Base-by-base conservation (phyloP, 345 rosid genomes). In the Citrus trifoliata region DNA sequence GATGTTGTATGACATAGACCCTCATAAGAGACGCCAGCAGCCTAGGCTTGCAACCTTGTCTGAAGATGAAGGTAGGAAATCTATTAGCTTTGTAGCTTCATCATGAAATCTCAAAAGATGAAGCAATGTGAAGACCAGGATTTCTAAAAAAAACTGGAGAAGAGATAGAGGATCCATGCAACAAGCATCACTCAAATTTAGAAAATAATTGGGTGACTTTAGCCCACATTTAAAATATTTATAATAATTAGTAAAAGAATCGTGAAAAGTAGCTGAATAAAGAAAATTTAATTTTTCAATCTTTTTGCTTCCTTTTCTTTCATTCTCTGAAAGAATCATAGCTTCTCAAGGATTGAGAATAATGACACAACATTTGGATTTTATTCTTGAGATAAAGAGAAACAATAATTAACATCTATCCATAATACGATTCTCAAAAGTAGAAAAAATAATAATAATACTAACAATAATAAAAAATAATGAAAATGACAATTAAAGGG, bases 31-130 rank as follows among this genome's bases (percentile, higher is more conserved):
- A 94, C 90, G 56, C 97, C 98, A 7, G 99, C 98, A 78, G 95
- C 99, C 77, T 94, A 96, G 16, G 98, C 98, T 85, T 97, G 99
- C 85, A 97, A 85, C 87, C 98, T 94, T 67, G 98, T 97, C 98
- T 97, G 87, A 63, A 55, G 78, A 35, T 7, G 56, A 75, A 27
- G 10, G 48, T 14, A 65, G 24, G 24, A 51, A 19, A 51, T 51
- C 48, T 37, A 32, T 67, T 46, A 69, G 48, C 51, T 67, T n/a
- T 30, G 14, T 46, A 63, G 48, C 37, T 67, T n/a, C 42, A 25
- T 18, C 68, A 67, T 32, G 35, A 30, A 71, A 62, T 27, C 38
- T 33, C 32, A 32, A 58, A 35, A 46, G 35, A 10, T 6, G 18
- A 71, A 30, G 14, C 74, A 51, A 51, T 30, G 4, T 28, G 18